Conservation (phyloP, 768 basidiomycete genomes). For the Suillus cothurnatus region DNA sequence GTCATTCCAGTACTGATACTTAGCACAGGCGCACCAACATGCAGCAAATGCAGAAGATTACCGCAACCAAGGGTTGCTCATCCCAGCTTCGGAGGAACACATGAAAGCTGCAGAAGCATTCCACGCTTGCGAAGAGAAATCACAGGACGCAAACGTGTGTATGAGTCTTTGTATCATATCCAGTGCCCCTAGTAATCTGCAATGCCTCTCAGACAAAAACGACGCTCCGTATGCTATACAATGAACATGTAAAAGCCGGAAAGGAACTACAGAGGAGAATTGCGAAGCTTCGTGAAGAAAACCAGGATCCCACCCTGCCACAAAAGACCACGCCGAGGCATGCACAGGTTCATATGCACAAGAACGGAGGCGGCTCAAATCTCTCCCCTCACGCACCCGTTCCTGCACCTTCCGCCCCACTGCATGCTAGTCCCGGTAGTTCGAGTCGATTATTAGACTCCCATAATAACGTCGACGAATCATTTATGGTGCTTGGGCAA, state of each 20-base stretch:
- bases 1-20: conserved; percentile 11
- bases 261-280: conserved; percentile 76
- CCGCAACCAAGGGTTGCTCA: conserved; percentile 62
- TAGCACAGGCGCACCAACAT: conserved; percentile 76
- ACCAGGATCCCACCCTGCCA: conserved; percentile 73
- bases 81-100: conserved; percentile 75
- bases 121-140: conserved; percentile 69
- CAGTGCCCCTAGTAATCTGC: conserved; percentile 12
- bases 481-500: conserved; percentile 87
- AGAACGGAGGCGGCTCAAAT: conserved; percentile 21
- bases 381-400: conserved; percentile 19
- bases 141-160: conserved; percentile 71
- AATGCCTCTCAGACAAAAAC: conserved; percentile 61
- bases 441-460: conserved; percentile 46
- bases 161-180: conserved; percentile 8
- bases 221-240: conserved; percentile 73
- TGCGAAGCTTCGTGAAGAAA: conserved; percentile 70
- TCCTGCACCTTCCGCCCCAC: conserved; percentile 48
- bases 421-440: conserved; percentile 43
- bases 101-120: conserved; percentile 77
- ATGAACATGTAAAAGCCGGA: conserved; percentile 69
- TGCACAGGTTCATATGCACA: conserved; percentile 25
- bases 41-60: conserved; percentile 81
- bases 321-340: conserved; percentile 50
- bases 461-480: conserved; percentile 76